These are phyloP conservation scores for Rubus parviflorus DNA, from an alignment of 306 rosid genomes.

Conservation along the genomic window DNA sequence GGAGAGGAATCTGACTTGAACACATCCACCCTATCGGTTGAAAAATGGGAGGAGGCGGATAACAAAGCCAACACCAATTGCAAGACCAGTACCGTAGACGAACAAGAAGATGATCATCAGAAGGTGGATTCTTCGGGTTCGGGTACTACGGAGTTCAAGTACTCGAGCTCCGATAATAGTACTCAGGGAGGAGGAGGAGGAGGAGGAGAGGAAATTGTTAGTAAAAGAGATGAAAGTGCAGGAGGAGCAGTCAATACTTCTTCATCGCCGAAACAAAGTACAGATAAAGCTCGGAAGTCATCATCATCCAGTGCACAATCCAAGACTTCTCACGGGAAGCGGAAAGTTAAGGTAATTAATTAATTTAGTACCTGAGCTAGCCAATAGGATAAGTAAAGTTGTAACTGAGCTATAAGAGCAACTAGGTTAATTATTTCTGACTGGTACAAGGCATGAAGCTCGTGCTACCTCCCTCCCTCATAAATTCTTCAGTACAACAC, in stretches of 20 bases:
- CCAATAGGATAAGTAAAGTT: not conserved
- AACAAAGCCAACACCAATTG: not conserved
- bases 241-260: not conserved
- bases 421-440: not conserved
- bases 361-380: not conserved
- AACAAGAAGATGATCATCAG: conserved; percentile 26
- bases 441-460: conserved; percentile 3
- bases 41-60: conserved; percentile 19
- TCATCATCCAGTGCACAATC: conserved; percentile 41
- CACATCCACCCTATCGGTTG: conserved; percentile 26
- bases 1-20: conserved; percentile 48
- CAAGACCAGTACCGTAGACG: not conserved
- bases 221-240: conserved; percentile 37
- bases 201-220: conserved; percentile 48
- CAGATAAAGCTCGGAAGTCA: conserved; percentile 49
- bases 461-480: conserved; percentile 5
- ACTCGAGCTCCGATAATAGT: conserved; percentile 19
- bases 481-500: not conserved
- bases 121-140: conserved; percentile 41
- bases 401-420: not conserved
- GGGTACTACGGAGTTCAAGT: conserved; percentile 18
- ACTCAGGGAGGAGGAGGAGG: conserved; percentile 5
- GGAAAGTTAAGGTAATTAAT: conserved; percentile 69
- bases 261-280: not conserved
- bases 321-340: conserved; percentile 67